Conservation (phyloP, 2,329 filamentous ascomycete genomes). For the Fusarium ramigenum region DNA sequence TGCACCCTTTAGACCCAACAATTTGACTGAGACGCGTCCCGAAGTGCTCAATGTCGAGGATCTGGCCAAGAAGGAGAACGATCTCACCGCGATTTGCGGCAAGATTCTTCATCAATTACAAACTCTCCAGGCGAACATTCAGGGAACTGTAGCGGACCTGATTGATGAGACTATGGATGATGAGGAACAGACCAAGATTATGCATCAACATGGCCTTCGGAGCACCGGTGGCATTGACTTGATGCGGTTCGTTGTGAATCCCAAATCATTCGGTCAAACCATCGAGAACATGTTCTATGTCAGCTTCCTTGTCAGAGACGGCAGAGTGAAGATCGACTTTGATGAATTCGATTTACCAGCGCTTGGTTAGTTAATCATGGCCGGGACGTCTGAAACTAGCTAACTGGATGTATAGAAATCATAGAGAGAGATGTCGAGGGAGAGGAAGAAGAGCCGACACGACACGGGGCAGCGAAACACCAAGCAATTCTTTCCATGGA, state of each 20-base stretch:
- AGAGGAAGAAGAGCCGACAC: conserved; percentile 56
- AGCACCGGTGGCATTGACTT: conserved; percentile 77
- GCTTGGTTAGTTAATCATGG: conserved; percentile 69
- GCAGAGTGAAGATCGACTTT: conserved; percentile 75
- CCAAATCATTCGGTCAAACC: conserved; percentile 89
- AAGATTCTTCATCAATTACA: conserved; percentile 74
- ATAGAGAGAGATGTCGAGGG: conserved; percentile 55
- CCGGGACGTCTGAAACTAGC: background rate
- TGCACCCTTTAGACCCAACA: conserved; percentile 74
- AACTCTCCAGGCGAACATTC: conserved; percentile 56
- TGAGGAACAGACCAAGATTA: conserved; percentile 59
- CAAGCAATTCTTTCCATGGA: conserved; percentile 92
- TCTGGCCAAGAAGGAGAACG: conserved; percentile 79
- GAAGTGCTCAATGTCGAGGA: conserved; percentile 80
- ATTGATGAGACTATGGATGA: conserved; percentile 59
- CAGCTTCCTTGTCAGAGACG: conserved; percentile 92
- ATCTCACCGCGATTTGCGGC: conserved; percentile 80
- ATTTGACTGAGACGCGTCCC: conserved; percentile 76
- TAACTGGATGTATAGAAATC: conserved; percentile 45
- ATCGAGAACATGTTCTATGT: conserved; percentile 98
- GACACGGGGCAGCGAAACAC: conserved; percentile 71
- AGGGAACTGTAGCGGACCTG: conserved; percentile 55
- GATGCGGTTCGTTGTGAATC: conserved; percentile 90
- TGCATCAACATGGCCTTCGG: conserved; percentile 73
- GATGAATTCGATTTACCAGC: conserved; percentile 82